Percentiles rank a stretch among this genome's conserved stretches.
phyloP scores from a whole-genome alignment of 2,329 filamentous ascomycete species.

The Coniochaeta ligniaria region DNA sequence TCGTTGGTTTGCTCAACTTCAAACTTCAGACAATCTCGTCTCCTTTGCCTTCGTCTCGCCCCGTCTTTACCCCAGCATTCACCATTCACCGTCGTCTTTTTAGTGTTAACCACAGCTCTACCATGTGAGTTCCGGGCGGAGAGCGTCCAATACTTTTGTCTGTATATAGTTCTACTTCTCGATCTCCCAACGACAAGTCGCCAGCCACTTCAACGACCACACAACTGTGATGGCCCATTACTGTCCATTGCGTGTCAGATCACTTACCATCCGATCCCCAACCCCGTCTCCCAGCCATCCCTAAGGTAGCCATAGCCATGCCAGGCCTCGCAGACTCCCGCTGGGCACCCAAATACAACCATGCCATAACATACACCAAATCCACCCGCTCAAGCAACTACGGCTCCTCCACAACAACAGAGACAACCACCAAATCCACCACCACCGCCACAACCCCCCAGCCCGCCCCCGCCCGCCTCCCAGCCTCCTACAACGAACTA shows the following conservation, averaged over 20 bases:
- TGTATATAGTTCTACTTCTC: neutral
- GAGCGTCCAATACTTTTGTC: neutral
- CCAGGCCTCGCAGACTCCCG: neutral
- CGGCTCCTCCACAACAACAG: neutral
- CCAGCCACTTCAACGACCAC: neutral
- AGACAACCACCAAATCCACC: neutral
- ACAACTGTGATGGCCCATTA: neutral
- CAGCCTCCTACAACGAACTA: constrained; percentile 6
- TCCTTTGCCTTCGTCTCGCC: neutral
- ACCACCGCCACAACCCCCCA: neutral
- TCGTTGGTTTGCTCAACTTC: neutral
- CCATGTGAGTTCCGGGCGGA: neutral
- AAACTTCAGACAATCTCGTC: neutral
- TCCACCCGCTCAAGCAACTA: neutral
- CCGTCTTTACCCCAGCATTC: neutral
- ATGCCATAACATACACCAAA: neutral
- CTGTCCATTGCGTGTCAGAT: neutral
- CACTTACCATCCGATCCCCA: neutral
- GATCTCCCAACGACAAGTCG: neutral
- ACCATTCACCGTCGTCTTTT: neutral
- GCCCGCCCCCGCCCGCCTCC: neutral
- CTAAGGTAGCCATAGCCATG: neutral
- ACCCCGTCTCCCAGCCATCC: neutral
- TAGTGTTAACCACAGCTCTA: neutral
- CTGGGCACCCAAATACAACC: constrained; percentile 1